These are phyloP conservation scores for Colletotrichum neosansevieriae DNA, from an alignment of 2,329 filamentous ascomycete genomes.

Conservation along the genomic window DNA sequence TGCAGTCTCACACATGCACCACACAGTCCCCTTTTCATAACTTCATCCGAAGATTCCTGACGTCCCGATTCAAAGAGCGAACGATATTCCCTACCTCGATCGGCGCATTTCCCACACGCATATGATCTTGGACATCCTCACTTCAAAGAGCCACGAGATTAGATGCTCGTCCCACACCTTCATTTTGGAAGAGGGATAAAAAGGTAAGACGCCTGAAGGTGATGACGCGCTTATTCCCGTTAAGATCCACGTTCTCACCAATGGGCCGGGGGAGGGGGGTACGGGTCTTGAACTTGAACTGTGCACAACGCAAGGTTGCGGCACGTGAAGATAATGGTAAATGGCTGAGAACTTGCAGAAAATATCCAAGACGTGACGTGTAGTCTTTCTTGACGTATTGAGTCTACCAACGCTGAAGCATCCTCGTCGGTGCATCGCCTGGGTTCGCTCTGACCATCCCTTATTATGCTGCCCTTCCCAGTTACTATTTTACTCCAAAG, in stretches of 20 bases:
- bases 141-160: background rate
- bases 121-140: background rate
- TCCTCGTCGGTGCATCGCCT: background rate
- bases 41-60: too few relatives aligned
- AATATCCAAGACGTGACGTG: slow-evolving; percentile 16
- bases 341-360: too few relatives aligned
- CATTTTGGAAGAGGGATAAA: background rate
- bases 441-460: too few relatives aligned
- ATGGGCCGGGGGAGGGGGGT: background rate
- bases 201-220: background rate
- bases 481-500: slow-evolving; percentile 1
- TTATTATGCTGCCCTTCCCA: background rate
- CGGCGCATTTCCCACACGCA: background rate
- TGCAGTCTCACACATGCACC: too few relatives aligned
- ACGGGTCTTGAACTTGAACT: background rate
- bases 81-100: background rate
- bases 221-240: background rate
- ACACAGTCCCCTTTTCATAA: background rate
- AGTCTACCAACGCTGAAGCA: background rate
- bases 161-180: background rate
- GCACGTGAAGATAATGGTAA: too few relatives aligned
- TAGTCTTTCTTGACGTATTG: slow-evolving; percentile 11
- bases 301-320: background rate
- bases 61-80: background rate
- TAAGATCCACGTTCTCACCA: background rate